Base-by-base conservation (phyloP, 2,329 filamentous ascomycete genomes). In the Fusarium temperatum region DNA sequence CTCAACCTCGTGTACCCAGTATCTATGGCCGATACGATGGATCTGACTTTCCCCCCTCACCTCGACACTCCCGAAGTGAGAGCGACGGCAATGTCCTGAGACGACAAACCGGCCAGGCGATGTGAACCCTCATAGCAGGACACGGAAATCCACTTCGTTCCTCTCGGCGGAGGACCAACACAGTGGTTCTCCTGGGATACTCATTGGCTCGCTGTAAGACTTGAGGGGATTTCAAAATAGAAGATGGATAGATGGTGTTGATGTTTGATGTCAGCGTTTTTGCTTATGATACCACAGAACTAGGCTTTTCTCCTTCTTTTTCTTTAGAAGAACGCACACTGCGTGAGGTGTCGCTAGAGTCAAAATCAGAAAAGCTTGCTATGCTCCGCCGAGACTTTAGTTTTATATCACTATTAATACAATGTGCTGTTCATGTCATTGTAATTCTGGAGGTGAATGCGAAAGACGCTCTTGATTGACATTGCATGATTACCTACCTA, bases 221-320 rank as follows among this genome's bases (percentile, higher is more conserved):
- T 56, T 38, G 41, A 38, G 44, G 39, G 35, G 48, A 47, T 24
- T 58, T 28, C 12, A 57, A 66, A 59, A 48, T 61, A 55, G 61
- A 62, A 66, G 60, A 72, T 62, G 51, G 72, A 75, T 69, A 68
- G 63, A 69, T 59, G 30, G 72, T 66, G 62, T 72, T 74, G 71
- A 73, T 73, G 72, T 72, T 73, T 74, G 68, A 75, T 74, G 72
- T 57, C 72, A 74, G 72, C 72, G 72, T 75, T 75, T 75, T 72
- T 75, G 72, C 72, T 74, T 73, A 75, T 72, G 72, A 74, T 74
- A 74, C 72, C 72, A 74, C 72, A 65, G 72, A 69, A 66, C 63
- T 62, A 39, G 45, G 72, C 73, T 75, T 72, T 65, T 72, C 66
- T 70, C 53, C 30, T 74, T 74, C 41, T 72, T 68, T 74, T 42